Percentiles rank a stretch among this genome's conserved stretches.
Conservation (phyloP, 2,329 filamentous ascomycete genomes). For the Pseudogymnoascus sp. region DNA sequence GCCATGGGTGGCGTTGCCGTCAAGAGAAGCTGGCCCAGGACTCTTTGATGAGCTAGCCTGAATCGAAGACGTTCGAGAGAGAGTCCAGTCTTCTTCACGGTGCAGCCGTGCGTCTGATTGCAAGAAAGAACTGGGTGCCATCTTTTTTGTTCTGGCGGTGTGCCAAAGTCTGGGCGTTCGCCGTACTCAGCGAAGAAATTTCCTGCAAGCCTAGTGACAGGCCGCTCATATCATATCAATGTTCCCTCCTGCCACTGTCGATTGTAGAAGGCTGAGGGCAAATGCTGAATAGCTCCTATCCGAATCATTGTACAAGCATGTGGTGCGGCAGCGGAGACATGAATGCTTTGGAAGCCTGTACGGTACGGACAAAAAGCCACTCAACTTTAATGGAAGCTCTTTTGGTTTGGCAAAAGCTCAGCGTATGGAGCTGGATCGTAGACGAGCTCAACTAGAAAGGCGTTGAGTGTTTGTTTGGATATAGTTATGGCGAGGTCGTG, state of each 20-base stretch:
- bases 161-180: background rate
- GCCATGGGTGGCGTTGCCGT: slow-evolving; percentile 9
- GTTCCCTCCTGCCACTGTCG: background rate
- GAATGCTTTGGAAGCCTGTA: background rate
- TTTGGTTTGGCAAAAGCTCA: background rate
- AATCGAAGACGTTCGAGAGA: background rate
- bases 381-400: background rate
- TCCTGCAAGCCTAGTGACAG: background rate
- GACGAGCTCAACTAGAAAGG: background rate
- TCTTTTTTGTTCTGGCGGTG: background rate
- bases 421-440: background rate
- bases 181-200: background rate
- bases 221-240: background rate
- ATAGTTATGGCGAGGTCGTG: background rate
- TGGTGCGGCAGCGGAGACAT: background rate
- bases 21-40: background rate
- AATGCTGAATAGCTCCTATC: background rate
- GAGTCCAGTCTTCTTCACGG: slow-evolving; percentile 9
- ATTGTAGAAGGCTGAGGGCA: background rate
- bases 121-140: background rate
- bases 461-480: background rate
- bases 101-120: slow-evolving; percentile 4
- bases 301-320: slow-evolving; percentile 6
- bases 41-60: background rate
- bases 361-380: background rate